Evolutionary conservation across 129 eudicot genomes (phyloP).

Genomic region (Flaveria bidentis): DNA sequence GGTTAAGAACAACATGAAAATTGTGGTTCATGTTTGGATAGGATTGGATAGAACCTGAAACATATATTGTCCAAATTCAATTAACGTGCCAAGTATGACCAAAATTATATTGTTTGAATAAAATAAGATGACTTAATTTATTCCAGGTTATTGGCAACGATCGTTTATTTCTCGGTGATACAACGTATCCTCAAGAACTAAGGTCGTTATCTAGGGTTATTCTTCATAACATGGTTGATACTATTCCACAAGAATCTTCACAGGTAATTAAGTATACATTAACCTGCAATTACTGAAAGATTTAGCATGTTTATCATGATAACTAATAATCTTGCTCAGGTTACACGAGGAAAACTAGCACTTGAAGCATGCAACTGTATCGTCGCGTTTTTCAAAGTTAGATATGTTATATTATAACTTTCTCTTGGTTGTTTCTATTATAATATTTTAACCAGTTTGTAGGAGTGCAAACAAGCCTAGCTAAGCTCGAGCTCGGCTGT

Average conservation of each 20-base stretch:
- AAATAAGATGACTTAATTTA: background rate
- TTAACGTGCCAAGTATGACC: background rate
- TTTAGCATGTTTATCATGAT: constrained; percentile 13
- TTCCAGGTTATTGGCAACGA: constrained; percentile 61
- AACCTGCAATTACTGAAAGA: background rate
- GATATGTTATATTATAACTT: background rate
- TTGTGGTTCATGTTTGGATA: background rate
- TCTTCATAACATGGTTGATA: constrained; percentile 43
- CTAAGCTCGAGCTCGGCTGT: too few relatives aligned
- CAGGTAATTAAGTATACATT: constrained; percentile 40
- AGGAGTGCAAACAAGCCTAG: too few relatives aligned
- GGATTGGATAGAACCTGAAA: background rate
- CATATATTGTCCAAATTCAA: background rate
- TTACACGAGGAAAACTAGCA: constrained; percentile 71
- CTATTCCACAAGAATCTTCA: constrained; percentile 57
- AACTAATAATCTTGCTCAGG: constrained; percentile 40
- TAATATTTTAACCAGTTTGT: too few relatives aligned
- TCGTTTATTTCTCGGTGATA: constrained; percentile 49
- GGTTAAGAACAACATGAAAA: background rate
- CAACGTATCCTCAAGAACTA: constrained; percentile 46
- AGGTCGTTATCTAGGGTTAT: constrained; percentile 45
- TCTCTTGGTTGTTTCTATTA: background rate
- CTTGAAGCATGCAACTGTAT: constrained; percentile 83
- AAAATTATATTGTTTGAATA: background rate
- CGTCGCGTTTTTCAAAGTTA: constrained; percentile 44